Evolutionary conservation across 768 basidiomycete genomes (phyloP), one percentile per base, ranked within the genome.

Genomic region (Trametes cingulata): DNA sequence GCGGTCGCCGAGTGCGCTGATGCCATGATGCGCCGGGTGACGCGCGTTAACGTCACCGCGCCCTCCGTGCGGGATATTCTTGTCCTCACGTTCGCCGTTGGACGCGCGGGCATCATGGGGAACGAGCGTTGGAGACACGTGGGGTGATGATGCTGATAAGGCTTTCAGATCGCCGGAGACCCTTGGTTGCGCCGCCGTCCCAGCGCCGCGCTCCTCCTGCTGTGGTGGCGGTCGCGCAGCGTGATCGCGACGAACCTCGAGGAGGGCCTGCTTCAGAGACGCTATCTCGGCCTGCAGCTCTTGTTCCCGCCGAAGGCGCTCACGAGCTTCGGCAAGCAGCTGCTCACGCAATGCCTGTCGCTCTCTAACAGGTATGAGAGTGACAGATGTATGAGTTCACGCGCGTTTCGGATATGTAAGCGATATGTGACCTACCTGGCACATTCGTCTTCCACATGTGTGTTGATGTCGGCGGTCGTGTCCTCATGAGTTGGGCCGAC

Each of bases 221-320:
- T 43, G 29, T 13, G n/a, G 17, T 43, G 29, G 19, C 19, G 41
- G 52, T 19, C 15, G 40, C 25, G 33, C 19, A 35, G 25, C 8
- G 3, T 45, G 37, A 51, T 29, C 43, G n/a, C n/a, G 35, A 20
- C 19, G 14, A 1, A 50, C 15, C 3, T 56, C 52, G 10, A 48
- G 51, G 2, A 62, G 55, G 2, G 51, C 37, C 20, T 49, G 36
- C 8, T 27, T 41, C 4, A 57, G 56, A 1, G 40, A 20, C 10
- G 42, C 24, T n/a, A 63, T 55, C 25, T 63, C 61, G 22, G 42
- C 52, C 47, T 63, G 40, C n/a, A 63, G 47, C 3, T 52, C 56
- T 4, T 42, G n/a, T 27, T 62, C 61, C 15, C 51, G 61, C 15
- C 17, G 49, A 4, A 37, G 50, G 27, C 51, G 39, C 29, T 57